Evolutionary conservation across 441 rosid genomes (phyloP).

Genomic region (Iberis amara): DNA sequence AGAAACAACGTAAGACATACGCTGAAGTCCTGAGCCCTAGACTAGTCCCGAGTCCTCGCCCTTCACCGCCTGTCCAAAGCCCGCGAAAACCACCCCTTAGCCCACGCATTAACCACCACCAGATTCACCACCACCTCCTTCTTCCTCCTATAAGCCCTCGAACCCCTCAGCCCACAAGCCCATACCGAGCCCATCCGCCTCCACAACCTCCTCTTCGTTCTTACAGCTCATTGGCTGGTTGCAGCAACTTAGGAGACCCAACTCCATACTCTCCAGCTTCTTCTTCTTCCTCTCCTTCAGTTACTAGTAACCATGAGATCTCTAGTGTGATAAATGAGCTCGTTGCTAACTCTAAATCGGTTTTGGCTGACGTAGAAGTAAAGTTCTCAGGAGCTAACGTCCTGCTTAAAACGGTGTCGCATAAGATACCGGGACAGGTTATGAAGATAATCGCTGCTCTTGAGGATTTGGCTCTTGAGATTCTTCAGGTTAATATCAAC

Average conservation of each 20-base stretch:
- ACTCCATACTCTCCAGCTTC: conserved; percentile 51
- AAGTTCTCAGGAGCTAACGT: conserved; percentile 80
- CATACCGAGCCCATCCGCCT: conserved; percentile 36
- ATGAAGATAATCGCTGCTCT: conserved; percentile 65
- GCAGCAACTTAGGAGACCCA: conserved; percentile 50
- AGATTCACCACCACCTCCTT: conserved; percentile 28
- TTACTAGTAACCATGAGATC: conserved; percentile 43
- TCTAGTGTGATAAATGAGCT: conserved; percentile 38
- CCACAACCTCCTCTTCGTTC: conserved; percentile 35
- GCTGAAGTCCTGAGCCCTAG: conserved; percentile 82
- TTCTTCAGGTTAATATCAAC: conserved; percentile 55
- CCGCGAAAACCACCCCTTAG: conserved; percentile 71
- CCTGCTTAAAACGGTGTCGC: conserved; percentile 68
- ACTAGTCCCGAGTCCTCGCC: conserved; percentile 54
- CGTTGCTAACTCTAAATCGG: conserved; percentile 74
- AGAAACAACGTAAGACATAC: conserved; percentile 85
- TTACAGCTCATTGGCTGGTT: conserved; percentile 38
- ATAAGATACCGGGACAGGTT: conserved; percentile 73
- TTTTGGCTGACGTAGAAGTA: conserved; percentile 84
- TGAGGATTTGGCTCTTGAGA: conserved; percentile 76
- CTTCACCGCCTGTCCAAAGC: conserved; percentile 48
- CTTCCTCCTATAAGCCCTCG: conserved; percentile 80
- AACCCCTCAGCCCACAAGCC: conserved; percentile 65
- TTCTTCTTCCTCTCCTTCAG: conserved; percentile 56
- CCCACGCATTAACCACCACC: conserved; percentile 51